Conservation (phyloP, 2,329 filamentous ascomycete genomes). For the Stemphylium beticola region DNA sequence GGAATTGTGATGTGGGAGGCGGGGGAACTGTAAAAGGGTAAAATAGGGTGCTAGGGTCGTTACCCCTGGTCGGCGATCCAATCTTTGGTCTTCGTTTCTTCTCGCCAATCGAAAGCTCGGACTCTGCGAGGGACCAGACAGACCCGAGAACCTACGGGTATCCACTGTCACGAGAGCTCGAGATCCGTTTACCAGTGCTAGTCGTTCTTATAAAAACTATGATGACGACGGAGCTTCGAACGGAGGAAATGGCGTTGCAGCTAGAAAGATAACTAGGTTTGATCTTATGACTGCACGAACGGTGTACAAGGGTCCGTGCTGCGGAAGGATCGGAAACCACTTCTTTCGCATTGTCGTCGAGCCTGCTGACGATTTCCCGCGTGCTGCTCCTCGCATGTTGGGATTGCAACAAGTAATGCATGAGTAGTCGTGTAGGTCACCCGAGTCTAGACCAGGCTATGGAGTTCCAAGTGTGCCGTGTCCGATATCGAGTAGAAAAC, state of each 20-base stretch:
- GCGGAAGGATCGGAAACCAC: background rate
- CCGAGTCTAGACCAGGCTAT: background rate
- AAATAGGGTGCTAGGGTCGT: background rate
- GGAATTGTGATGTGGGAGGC: background rate
- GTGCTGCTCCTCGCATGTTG: no score
- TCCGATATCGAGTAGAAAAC: background rate
- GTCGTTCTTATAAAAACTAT: background rate
- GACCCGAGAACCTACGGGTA: constrained; percentile 10
- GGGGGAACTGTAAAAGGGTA: constrained; percentile 9
- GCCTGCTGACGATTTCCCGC: background rate
- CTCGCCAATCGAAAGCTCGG: constrained; percentile 33
- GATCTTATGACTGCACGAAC: background rate
- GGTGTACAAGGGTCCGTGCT: background rate
- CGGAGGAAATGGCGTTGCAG: no score
- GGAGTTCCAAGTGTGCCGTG: background rate
- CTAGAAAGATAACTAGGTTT: background rate
- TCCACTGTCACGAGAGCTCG: constrained; percentile 24
- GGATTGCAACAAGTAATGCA: no score
- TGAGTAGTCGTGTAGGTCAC: background rate
- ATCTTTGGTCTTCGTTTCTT: constrained; percentile 16
- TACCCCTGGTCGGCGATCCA: constrained; percentile 20
- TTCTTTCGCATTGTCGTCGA: background rate
- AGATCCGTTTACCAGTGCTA: constrained; percentile 5
- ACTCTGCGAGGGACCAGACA: background rate
- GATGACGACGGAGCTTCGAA: background rate